Evolutionary conservation across 2,329 filamentous ascomycete genomes (phyloP).

Genomic region (Aspergillus chevalieri): DNA sequence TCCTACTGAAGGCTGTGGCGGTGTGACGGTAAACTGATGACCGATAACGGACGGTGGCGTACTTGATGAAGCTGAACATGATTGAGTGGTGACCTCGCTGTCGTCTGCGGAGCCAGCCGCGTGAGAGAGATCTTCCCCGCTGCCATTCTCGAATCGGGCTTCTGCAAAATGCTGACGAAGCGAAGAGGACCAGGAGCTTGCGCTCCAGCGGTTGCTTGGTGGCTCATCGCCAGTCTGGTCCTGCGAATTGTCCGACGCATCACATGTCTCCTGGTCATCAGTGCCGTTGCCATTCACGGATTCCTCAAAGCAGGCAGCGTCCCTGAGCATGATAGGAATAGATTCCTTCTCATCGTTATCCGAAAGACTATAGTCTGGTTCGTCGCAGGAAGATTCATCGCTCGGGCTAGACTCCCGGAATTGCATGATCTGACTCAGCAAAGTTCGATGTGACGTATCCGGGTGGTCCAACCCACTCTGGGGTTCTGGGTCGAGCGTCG

Average conservation of each 20-base stretch:
- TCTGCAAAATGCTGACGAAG: conserved; percentile 25
- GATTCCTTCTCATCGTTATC: conserved; percentile 49
- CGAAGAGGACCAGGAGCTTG: conserved; percentile 42
- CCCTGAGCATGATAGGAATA: conserved; percentile 50
- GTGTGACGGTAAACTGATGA: conserved; percentile 8
- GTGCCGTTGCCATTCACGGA: conserved; percentile 18
- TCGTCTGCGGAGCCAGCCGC: conserved; percentile 19
- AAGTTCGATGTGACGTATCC: conserved; percentile 32
- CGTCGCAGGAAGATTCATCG: conserved; percentile 32
- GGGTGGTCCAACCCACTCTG: conserved; percentile 52
- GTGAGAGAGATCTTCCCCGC: conserved; percentile 31
- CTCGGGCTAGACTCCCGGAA: conserved; percentile 43
- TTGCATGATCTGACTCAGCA: conserved; percentile 45
- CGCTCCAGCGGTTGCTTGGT: conserved; percentile 35
- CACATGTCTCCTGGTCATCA: conserved; percentile 24
- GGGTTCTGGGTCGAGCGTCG: conserved; percentile 62
- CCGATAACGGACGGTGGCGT: conserved; percentile 35
- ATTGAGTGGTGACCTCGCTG: conserved; percentile 25
- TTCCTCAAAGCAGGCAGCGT: conserved; percentile 38
- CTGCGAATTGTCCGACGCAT: conserved; percentile 14
- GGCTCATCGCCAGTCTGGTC: conserved; percentile 16
- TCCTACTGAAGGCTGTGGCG: conserved; percentile 22
- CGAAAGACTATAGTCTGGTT: conserved; percentile 35
- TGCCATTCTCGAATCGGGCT: conserved; percentile 22
- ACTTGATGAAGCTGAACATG: conserved; percentile 29